Percentiles rank a stretch among this genome's conserved stretches.
These are phyloP conservation scores for Alternaria atra DNA, from an alignment of 2,329 filamentous ascomycete species.

Conservation along the genomic window DNA sequence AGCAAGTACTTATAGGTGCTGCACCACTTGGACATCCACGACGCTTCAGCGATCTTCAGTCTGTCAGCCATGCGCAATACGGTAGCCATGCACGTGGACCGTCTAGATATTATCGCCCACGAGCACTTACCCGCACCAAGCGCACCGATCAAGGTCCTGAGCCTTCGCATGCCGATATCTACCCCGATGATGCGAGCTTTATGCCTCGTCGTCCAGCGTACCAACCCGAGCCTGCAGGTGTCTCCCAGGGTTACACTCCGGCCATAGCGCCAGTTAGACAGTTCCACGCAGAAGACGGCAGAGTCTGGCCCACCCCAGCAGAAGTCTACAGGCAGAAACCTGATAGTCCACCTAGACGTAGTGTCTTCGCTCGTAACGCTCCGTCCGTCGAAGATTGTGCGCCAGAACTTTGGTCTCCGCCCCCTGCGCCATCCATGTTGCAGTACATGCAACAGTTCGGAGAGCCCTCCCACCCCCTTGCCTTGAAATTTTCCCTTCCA, in stretches of 20 bases:
- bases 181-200: constrained; percentile 40
- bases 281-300: constrained; percentile 6
- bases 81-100: constrained; percentile 6
- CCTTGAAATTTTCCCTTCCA: neutral
- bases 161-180: constrained; percentile 43
- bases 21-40: constrained; percentile 1
- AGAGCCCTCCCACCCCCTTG: neutral
- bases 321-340: constrained; percentile 18
- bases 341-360: neutral
- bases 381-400: neutral
- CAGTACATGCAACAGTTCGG: constrained; percentile 1
- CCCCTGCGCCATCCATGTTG: neutral
- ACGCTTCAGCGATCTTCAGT: constrained; percentile 9
- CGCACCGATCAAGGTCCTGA: constrained; percentile 42
- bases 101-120: constrained; percentile 7
- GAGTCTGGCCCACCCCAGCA: constrained; percentile 29
- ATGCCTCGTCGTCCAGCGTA: neutral
- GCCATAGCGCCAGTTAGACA: neutral
- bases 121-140: constrained; percentile 25
- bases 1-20: constrained; percentile 1
- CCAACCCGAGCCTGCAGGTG: neutral
- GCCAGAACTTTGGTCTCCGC: neutral
- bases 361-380: neutral
- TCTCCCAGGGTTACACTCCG: neutral
- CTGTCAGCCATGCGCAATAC: neutral